Conservation (phyloP, 148 eudicot genomes). For the Cornus florida region DNA sequence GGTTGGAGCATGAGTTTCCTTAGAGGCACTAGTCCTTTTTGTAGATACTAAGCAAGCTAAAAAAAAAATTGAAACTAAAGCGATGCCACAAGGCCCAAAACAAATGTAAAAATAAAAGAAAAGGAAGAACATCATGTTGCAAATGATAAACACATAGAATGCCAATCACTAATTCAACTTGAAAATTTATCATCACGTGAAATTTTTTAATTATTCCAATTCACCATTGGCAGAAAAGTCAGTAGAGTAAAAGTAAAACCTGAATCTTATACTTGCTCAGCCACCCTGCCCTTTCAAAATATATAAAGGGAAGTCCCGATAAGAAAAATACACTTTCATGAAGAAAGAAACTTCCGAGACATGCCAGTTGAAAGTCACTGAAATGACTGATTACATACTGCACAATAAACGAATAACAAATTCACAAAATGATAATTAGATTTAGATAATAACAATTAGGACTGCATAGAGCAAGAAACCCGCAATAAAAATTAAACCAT, state of each 20-base stretch:
- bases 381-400: constrained; percentile 89
- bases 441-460: neutral
- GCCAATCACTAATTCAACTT: neutral
- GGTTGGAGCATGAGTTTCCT: neutral
- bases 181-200: neutral
- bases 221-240: neutral
- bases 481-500: neutral
- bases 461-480: neutral
- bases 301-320: constrained; percentile 88
- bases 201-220: neutral
- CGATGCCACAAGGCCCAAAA: neutral
- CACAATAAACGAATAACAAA: constrained; percentile 22
- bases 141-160: neutral
- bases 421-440: neutral
- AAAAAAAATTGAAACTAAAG: neutral
- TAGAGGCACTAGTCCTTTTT: neutral
- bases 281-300: constrained; percentile 81
- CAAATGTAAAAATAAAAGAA: neutral
- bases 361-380: constrained; percentile 91
- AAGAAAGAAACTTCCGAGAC: constrained; percentile 88
- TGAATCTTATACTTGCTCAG: constrained; percentile 94
- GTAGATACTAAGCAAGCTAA: neutral
- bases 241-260: constrained; percentile 41
- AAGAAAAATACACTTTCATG: constrained; percentile 94
- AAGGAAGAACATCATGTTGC: neutral